Evolutionary conservation across 1,284 basidiomycete genomes (phyloP).

Genomic region (Cryptococcus sp.): DNA sequence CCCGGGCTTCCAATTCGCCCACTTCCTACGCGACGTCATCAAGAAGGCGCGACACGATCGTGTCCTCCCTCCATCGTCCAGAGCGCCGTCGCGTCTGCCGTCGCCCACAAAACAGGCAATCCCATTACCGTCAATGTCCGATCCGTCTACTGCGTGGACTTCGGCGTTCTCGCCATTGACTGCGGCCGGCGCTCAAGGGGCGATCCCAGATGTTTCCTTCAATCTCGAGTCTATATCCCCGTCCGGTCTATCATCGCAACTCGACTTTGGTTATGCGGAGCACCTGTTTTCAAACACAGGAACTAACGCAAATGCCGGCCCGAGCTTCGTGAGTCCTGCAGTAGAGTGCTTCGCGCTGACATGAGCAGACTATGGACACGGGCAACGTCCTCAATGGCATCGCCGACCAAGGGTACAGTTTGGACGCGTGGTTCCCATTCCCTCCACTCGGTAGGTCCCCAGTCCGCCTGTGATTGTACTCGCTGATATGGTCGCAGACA

Average conservation of each 20-base stretch:
- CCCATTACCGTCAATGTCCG: constrained; percentile 1
- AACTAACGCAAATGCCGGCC: background rate
- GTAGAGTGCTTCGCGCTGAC: background rate
- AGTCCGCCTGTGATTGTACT: too few relatives aligned
- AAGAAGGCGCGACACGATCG: constrained; percentile 35
- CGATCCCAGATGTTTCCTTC: background rate
- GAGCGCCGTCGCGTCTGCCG: constrained; percentile 22
- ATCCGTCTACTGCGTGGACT: background rate
- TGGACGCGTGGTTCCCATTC: constrained; percentile 46
- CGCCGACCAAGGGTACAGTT: constrained; percentile 22
- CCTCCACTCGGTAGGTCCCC: constrained; percentile 37
- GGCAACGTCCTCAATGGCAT: background rate
- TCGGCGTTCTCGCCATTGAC: background rate
- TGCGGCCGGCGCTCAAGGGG: background rate
- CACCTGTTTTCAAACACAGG: constrained; percentile 32
- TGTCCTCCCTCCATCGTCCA: constrained; percentile 38
- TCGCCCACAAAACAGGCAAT: constrained; percentile 13
- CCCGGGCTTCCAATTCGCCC: constrained; percentile 45
- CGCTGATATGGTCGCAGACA: too few relatives aligned
- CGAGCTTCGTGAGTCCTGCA: constrained; percentile 9
- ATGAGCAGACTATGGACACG: constrained; percentile 6
- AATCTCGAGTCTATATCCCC: constrained; percentile 1
- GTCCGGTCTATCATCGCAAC: constrained; percentile 16
- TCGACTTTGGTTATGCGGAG: constrained; percentile 47
- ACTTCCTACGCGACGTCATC: constrained; percentile 39